These are phyloP conservation scores for Mycena rebaudengoi DNA, from an alignment of 768 basidiomycete genomes.

Conservation along the genomic window DNA sequence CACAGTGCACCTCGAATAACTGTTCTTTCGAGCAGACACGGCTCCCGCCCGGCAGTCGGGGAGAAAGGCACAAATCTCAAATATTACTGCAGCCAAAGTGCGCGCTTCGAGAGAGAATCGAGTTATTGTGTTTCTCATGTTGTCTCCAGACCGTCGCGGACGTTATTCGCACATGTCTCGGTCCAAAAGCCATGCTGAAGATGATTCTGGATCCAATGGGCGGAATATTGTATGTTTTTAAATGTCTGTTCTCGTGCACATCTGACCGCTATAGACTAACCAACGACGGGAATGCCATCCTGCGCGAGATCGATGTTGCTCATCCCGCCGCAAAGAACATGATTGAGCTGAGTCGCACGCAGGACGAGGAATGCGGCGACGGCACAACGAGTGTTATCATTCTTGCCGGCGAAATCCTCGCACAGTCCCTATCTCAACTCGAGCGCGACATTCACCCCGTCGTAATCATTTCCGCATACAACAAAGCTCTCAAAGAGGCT, in stretches of 20 bases:
- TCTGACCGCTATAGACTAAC: slow-evolving; percentile 69
- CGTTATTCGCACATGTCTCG: slow-evolving; percentile 96
- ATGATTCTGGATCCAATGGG: slow-evolving; percentile 99
- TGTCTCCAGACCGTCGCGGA: slow-evolving; percentile 88
- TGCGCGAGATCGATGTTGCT: slow-evolving; percentile 98
- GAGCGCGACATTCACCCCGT: slow-evolving; percentile 99
- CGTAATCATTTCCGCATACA: slow-evolving; percentile 98
- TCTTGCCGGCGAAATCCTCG: slow-evolving; percentile 96
- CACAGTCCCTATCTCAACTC: slow-evolving; percentile 90
- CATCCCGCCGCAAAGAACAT: slow-evolving; percentile 99
- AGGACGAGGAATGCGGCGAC: slow-evolving; percentile 99
- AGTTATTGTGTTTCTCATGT: background rate
- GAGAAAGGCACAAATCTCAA: slow-evolving; percentile 94
- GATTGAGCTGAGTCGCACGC: slow-evolving; percentile 97
- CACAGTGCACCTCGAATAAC: background rate
- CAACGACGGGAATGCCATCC: slow-evolving; percentile 98
- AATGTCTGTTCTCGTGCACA: background rate
- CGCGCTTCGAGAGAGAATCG: no score
- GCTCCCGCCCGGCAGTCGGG: slow-evolving; percentile 95
- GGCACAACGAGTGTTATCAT: slow-evolving; percentile 99
- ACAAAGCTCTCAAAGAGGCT: slow-evolving; percentile 93
- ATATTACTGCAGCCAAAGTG: slow-evolving; percentile 97
- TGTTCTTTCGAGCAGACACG: slow-evolving; percentile 65
- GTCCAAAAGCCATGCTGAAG: slow-evolving; percentile 98
- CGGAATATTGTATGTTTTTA: slow-evolving; percentile 82